A percentile compares a stretch with the other conserved stretches of the same genome.
Evolutionary conservation across 257 asterid species (phyloP).

Genomic region (Hygrophila difformis): DNA sequence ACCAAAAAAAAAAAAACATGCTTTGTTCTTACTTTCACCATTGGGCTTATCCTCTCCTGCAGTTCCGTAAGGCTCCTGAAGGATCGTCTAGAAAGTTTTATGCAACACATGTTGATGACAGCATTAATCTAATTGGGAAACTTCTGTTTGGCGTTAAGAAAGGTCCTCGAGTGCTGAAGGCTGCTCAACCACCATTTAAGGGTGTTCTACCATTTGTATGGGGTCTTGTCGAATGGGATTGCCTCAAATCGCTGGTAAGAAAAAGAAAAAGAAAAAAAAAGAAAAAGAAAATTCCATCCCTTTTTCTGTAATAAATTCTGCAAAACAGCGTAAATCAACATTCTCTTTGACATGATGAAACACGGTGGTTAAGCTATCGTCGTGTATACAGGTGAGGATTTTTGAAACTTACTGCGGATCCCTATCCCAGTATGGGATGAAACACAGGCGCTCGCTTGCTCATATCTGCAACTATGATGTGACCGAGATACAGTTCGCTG

Average conservation of each 20-base stretch:
- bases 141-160: slow-evolving; percentile 71
- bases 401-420: slow-evolving; percentile 80
- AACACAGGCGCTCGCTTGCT: slow-evolving; percentile 91
- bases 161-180: slow-evolving; percentile 53
- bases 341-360: background rate
- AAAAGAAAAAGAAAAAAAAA: no score
- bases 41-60: slow-evolving; percentile 11
- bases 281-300: background rate
- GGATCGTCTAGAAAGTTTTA: slow-evolving; percentile 67
- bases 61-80: slow-evolving; percentile 69
- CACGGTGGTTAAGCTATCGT: background rate
- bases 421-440: slow-evolving; percentile 89
- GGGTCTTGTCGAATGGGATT: slow-evolving; percentile 84
- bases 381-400: slow-evolving; percentile 46
- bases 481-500: slow-evolving; percentile 55
- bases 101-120: slow-evolving; percentile 77
- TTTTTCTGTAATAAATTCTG: background rate
- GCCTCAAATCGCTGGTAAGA: slow-evolving; percentile 88
- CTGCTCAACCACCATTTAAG: no score
- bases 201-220: slow-evolving; percentile 61
- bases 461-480: slow-evolving; percentile 86
- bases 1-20: background rate
- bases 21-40: background rate
- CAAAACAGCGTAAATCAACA: background rate
- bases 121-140: slow-evolving; percentile 57